phyloP scores from a whole-genome alignment of 2,329 filamentous ascomycete species.

The Pseudomassariella vexata region DNA sequence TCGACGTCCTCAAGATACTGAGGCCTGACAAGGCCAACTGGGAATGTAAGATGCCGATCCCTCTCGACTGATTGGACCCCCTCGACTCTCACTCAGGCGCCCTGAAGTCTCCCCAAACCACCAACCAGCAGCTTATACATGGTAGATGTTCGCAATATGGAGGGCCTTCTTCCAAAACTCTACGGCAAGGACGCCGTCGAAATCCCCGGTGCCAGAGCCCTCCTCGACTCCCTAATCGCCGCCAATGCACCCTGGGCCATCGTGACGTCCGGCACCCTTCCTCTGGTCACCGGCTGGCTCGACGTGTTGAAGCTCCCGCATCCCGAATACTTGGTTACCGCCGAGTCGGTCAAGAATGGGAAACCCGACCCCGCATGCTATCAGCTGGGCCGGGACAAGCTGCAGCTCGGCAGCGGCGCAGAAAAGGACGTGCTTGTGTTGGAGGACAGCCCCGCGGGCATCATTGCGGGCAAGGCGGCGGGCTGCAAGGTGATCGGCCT shows the following conservation, averaged over 20 bases:
- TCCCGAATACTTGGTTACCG: slow-evolving; percentile 64
- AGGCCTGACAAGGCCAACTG: slow-evolving; percentile 82
- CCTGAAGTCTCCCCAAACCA: neutral
- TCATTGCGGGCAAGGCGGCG: slow-evolving; percentile 76
- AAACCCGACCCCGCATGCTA: slow-evolving; percentile 78
- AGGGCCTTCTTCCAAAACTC: slow-evolving; percentile 69
- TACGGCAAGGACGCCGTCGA: slow-evolving; percentile 76
- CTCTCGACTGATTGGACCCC: too few relatives aligned
- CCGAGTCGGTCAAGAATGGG: slow-evolving; percentile 68
- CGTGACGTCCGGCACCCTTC: slow-evolving; percentile 67
- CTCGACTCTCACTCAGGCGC: too few relatives aligned
- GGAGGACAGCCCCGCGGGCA: slow-evolving; percentile 85
- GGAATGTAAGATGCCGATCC: slow-evolving; percentile 93
- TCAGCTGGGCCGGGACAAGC: slow-evolving; percentile 56
- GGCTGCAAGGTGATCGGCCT: slow-evolving; percentile 82
- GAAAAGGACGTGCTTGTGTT: slow-evolving; percentile 71
- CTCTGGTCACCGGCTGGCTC: slow-evolving; percentile 68
- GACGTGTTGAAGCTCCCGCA: slow-evolving; percentile 57
- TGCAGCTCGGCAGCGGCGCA: slow-evolving; percentile 44
- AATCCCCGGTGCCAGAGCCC: slow-evolving; percentile 72
- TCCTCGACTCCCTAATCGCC: slow-evolving; percentile 62
- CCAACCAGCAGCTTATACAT: slow-evolving; percentile 6
- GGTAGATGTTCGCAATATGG: slow-evolving; percentile 71
- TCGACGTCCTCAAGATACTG: slow-evolving; percentile 76
- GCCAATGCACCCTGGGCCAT: slow-evolving; percentile 74